phyloP scores from a whole-genome alignment of 495 filamentous ascomycete species.

The Hypoxylon fuscum region DNA sequence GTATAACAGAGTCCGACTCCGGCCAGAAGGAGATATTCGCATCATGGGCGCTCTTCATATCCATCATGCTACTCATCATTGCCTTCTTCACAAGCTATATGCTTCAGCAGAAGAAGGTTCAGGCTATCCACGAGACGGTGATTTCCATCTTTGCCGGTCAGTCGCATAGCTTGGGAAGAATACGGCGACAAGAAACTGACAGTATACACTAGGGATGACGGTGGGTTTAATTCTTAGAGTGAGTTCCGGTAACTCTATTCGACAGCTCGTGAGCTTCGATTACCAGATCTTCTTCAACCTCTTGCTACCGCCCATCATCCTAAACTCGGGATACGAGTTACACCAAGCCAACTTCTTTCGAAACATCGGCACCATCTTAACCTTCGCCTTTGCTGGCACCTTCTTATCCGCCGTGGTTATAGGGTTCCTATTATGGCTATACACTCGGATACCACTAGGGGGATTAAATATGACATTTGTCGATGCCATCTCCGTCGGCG shows the following conservation, averaged over 20 bases:
- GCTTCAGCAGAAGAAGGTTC: slow-evolving; percentile 91
- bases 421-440: slow-evolving; percentile 84
- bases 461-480: slow-evolving; percentile 86
- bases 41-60: slow-evolving; percentile 96
- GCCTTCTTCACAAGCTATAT: slow-evolving; percentile 98
- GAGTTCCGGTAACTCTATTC: slow-evolving; percentile 79
- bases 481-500: slow-evolving; percentile 94
- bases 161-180: slow-evolving; percentile 31
- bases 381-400: slow-evolving; percentile 97
- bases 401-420: slow-evolving; percentile 96
- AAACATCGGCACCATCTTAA: slow-evolving; percentile 96
- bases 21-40: slow-evolving; percentile 87
- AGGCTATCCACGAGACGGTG: slow-evolving; percentile 97
- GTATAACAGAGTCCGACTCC: slow-evolving; percentile 54
- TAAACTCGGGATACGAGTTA: slow-evolving; percentile 95
- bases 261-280: slow-evolving; percentile 90
- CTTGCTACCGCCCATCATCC: slow-evolving; percentile 94
- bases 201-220: slow-evolving; percentile 79
- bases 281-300: slow-evolving; percentile 99
- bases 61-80: slow-evolving; percentile 89
- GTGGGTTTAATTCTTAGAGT: slow-evolving; percentile 90
- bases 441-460: slow-evolving; percentile 86
- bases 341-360: slow-evolving; percentile 99
- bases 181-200: slow-evolving; percentile 8
- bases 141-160: slow-evolving; percentile 96